Evolutionary conservation across 495 filamentous ascomycete species (phyloP).

Genomic region (Penicillium pancosmium): DNA sequence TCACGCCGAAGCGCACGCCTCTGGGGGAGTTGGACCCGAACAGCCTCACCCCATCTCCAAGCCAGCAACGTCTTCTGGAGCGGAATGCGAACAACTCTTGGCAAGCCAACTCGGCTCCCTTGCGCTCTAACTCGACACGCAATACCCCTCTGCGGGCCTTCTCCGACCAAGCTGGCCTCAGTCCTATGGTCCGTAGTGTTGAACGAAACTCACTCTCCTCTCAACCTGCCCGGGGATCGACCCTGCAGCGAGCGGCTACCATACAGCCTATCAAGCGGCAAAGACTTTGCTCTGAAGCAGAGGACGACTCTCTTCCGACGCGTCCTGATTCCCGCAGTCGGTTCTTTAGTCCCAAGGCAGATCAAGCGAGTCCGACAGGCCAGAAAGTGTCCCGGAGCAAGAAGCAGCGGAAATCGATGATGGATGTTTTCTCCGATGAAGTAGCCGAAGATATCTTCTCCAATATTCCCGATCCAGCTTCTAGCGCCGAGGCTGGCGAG

Average conservation of each 20-base stretch:
- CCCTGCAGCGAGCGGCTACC: constrained; percentile 48
- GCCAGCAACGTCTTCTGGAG: constrained; percentile 62
- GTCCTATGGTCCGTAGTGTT: constrained; percentile 45
- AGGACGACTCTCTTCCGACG: constrained; percentile 40
- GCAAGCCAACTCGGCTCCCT: constrained; percentile 47
- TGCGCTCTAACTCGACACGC: constrained; percentile 33
- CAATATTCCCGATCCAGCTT: constrained; percentile 46
- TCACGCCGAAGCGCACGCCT: constrained; percentile 73
- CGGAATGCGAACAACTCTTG: constrained; percentile 57
- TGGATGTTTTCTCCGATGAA: constrained; percentile 71
- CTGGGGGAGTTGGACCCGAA: constrained; percentile 88
- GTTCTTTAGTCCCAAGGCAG: constrained; percentile 53
- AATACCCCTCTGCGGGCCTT: constrained; percentile 42
- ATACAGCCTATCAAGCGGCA: constrained; percentile 61
- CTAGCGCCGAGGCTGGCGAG: constrained; percentile 2
- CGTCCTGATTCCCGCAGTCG: constrained; percentile 52
- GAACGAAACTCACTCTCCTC: constrained; percentile 49
- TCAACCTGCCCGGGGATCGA: constrained; percentile 45
- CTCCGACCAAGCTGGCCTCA: constrained; percentile 37
- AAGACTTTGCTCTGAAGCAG: constrained; percentile 59
- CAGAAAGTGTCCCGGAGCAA: constrained; percentile 48
- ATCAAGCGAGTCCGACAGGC: constrained; percentile 54
- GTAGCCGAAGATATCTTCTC: constrained; percentile 64
- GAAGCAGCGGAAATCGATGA: constrained; percentile 48
- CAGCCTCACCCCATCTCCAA: constrained; percentile 71